Base-by-base conservation (phyloP, 495 filamentous ascomycete genomes). In the Niebla homalea region DNA sequence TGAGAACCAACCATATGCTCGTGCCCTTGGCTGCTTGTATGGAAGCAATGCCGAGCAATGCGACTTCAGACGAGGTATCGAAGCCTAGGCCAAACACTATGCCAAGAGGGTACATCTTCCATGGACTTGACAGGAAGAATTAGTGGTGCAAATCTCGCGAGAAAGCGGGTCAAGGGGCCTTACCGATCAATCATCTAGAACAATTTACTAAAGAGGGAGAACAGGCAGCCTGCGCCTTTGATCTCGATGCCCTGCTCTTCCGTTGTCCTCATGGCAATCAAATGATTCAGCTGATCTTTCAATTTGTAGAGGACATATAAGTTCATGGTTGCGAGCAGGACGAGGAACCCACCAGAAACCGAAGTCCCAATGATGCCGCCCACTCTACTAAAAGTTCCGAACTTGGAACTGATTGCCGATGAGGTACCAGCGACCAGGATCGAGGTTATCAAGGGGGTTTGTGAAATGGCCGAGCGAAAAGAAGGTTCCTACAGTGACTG, bases 81-180 rank as follows among this genome's bases (percentile, higher is more conserved):
- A 98, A 98, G 1, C 92, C 92, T 10, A 96, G 71, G 15, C 92
- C 92, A 64, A 98, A 98, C 19, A 96, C 62, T 3, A 94, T 70
- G 4, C 90, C 90, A 4, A 97, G 68, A 5, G 88, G 87, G 62
- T 94, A 83, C 90, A 96, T 98, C 65, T 98, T 98, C 92, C 92
- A 98, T 1, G 89, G 87, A 5, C 74, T 77, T 25, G 19, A 14
- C n/a, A 0, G 11, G 12, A 16, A 21, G 14, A 44, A 14, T 48
- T 25, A 56, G 39, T 29, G n/a, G 25, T n/a, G 14, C 1, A 11
- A 7, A 16, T n/a, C 58, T 36, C 55, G 40, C 19, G 36, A 43
- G 23, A 22, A 21, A 38, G n/a, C 10, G 32, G 15, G 23, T 16
- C 36, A 12, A 44, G 21, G 21, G 5, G n/a, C 39, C 6, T 19